phyloP scores from a whole-genome alignment of 2,329 filamentous ascomycete species.

The Colletotrichum liriopes region DNA sequence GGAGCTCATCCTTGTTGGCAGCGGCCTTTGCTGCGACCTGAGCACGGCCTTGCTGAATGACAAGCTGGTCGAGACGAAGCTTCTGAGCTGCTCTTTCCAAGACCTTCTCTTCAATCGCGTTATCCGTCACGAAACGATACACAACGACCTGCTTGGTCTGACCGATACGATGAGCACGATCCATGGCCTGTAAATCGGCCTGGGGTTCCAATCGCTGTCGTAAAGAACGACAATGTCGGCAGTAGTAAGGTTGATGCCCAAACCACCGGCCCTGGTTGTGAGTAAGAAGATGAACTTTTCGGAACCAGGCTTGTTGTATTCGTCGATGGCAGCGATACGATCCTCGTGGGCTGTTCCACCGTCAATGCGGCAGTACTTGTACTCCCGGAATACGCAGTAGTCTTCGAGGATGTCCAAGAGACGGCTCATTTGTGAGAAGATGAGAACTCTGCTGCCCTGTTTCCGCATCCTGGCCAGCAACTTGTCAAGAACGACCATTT shows the following conservation, averaged over 20 bases:
- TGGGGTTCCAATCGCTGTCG: conserved; percentile 99
- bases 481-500: conserved; percentile 98
- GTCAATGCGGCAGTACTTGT: conserved; percentile 97
- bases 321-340: conserved; percentile 96
- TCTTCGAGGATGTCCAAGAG: conserved; percentile 97
- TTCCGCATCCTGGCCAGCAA: conserved; percentile 86
- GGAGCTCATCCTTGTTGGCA: conserved; percentile 94
- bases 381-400: conserved; percentile 96
- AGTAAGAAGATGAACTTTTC: conserved; percentile 98
- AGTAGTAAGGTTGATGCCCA: conserved; percentile 96
- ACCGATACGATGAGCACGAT: conserved; percentile 97
- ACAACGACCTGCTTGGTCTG: conserved; percentile 98
- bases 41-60: conserved; percentile 96
- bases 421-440: conserved; percentile 99
- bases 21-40: conserved; percentile 92
- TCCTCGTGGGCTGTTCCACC: conserved; percentile 97
- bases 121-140: conserved; percentile 97
- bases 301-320: conserved; percentile 96
- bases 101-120: conserved; percentile 98
- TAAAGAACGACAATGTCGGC: conserved; percentile 97
- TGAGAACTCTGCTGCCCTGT: conserved; percentile 94
- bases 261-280: conserved; percentile 93
- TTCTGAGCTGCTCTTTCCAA: conserved; percentile 97
- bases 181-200: conserved; percentile 98
- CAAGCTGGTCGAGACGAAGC: conserved; percentile 93